Conservation (phyloP, 2,329 filamentous ascomycete genomes). For the Fusarium scirpi region DNA sequence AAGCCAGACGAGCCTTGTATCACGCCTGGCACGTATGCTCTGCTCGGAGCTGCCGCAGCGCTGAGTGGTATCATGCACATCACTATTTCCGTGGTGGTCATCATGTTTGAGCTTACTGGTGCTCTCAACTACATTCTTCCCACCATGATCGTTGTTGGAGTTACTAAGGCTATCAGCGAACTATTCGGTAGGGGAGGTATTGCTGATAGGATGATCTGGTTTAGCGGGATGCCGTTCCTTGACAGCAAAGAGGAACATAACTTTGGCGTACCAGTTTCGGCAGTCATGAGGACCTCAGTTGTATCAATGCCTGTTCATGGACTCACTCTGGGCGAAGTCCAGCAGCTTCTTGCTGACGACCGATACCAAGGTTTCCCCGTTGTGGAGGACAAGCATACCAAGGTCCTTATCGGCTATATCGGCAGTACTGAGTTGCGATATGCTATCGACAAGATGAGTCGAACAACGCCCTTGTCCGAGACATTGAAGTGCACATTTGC, state of each 20-base stretch:
- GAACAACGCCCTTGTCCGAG: conserved; percentile 74
- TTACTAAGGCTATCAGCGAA: conserved; percentile 93
- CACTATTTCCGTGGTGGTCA: conserved; percentile 95
- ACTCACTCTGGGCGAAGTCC: conserved; percentile 79
- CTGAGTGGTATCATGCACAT: conserved; percentile 98
- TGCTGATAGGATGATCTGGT: conserved; percentile 98
- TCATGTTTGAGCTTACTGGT: conserved; percentile 99
- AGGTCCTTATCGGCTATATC: conserved; percentile 88
- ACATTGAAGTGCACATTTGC: conserved; percentile 81
- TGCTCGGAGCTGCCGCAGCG: conserved; percentile 90
- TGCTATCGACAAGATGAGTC: conserved; percentile 83
- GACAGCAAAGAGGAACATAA: conserved; percentile 98
- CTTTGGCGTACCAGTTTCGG: conserved; percentile 92
- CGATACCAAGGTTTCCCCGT: conserved; percentile 94
- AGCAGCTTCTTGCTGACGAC: conserved; percentile 80
- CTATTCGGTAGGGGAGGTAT: conserved; percentile 96
- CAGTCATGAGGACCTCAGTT: conserved; percentile 85
- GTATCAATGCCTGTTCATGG: conserved; percentile 80
- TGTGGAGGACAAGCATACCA: conserved; percentile 78
- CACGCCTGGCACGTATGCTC: conserved; percentile 96
- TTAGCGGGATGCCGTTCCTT: conserved; percentile 95
- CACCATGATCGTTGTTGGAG: conserved; percentile 98
- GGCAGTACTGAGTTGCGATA: conserved; percentile 92
- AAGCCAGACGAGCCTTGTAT: conserved; percentile 94
- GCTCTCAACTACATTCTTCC: conserved; percentile 96